Evolutionary conservation across 345 rosid genomes (phyloP).

Genomic region (Eucalyptus cloeziana): DNA sequence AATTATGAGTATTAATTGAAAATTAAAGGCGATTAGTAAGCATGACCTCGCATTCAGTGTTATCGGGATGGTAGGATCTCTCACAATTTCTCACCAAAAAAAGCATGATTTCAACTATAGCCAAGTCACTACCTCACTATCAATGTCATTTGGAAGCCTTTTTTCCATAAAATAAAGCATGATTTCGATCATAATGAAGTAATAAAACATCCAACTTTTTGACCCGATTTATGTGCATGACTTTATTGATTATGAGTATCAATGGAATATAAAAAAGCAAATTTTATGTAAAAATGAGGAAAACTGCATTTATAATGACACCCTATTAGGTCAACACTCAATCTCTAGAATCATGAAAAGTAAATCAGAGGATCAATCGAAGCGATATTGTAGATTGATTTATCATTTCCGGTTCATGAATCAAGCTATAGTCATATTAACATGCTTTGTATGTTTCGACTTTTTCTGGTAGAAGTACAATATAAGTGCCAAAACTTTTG

Average conservation of each 20-base stretch:
- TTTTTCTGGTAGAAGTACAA: rapidly evolving
- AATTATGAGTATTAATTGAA: too few species aligned
- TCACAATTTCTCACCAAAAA: too few species aligned
- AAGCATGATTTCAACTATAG: too few species aligned
- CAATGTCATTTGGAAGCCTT: background rate
- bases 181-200: background rate
- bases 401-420: background rate
- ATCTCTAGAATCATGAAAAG: background rate
- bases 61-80: too few species aligned
- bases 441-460: too few species aligned
- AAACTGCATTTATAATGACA: background rate
- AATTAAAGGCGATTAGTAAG: too few species aligned
- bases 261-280: background rate
- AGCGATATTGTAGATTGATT: background rate
- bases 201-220: background rate
- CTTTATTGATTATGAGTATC: background rate
- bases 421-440: background rate
- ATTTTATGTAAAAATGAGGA: background rate
- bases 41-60: too few species aligned
- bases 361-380: background rate
- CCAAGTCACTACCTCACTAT: too few species aligned
- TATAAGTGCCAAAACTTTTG: too few species aligned
- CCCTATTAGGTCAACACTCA: too few species aligned
- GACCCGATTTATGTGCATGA: background rate
- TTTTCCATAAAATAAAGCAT: background rate